Conservation (phyloP, 2,329 filamentous ascomycete genomes). For the Penicillium crustosum region DNA sequence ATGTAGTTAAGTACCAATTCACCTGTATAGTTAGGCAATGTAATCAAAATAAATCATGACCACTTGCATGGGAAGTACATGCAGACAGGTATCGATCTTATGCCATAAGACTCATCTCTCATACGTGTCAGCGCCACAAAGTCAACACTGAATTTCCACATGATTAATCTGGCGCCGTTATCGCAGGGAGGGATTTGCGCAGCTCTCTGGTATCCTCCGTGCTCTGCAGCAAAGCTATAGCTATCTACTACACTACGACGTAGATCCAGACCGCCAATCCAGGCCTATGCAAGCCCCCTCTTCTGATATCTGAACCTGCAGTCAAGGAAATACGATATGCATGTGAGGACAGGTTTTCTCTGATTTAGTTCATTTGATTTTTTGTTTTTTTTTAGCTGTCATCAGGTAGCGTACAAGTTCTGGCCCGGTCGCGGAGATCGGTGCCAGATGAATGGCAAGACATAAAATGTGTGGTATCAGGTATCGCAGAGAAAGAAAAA, state of each 20-base stretch:
- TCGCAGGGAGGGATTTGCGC: conserved; percentile 16
- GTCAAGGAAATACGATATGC: conserved; percentile 4
- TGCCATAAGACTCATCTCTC: conserved; percentile 4
- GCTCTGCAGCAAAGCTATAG: conserved; percentile 10
- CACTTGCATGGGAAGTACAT: not conserved
- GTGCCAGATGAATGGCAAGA: conserved; percentile 5
- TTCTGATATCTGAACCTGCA: conserved; percentile 9
- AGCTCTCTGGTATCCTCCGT: conserved; percentile 3
- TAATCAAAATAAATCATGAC: not conserved
- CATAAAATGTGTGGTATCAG: conserved; percentile 32
- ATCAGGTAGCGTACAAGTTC: conserved; percentile 25
- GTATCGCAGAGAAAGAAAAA: conserved; percentile 24
- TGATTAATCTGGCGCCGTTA: conserved; percentile 16
- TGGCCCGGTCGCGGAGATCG: conserved; percentile 3
- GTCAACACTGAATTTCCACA: conserved; percentile 12
- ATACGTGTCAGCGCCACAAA: conserved; percentile 30
- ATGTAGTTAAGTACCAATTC: not conserved
- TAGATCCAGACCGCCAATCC: conserved; percentile 24
- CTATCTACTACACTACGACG: not conserved
- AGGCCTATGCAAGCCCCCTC: conserved; percentile 11
- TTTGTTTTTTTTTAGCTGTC: conserved; percentile 7
- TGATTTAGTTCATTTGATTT: conserved; percentile 14
- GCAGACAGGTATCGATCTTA: not conserved
- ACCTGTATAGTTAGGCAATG: not conserved
- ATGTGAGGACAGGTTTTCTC: conserved; percentile 4